Evolutionary conservation across 2,329 filamentous ascomycete genomes (phyloP).

Genomic region (Aphanocladium album): DNA sequence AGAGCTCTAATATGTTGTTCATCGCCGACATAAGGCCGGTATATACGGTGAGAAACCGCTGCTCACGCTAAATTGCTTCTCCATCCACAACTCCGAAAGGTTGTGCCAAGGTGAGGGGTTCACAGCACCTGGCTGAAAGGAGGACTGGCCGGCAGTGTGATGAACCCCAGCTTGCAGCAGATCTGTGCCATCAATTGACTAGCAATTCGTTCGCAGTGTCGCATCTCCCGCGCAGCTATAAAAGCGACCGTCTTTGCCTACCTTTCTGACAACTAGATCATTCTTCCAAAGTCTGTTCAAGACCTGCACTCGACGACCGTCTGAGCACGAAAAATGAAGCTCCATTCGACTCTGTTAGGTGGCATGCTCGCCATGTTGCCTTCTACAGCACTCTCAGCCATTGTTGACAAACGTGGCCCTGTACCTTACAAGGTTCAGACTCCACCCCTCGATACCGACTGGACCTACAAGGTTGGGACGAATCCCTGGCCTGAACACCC

Average conservation of each 20-base stretch:
- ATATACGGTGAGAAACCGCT: constrained; percentile 5
- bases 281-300: background rate
- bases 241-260: background rate
- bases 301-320: background rate
- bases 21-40: constrained; percentile 12
- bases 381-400: background rate
- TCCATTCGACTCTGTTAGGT: background rate
- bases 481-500: constrained; percentile 53
- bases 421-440: constrained; percentile 28
- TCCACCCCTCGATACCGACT: constrained; percentile 41
- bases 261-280: background rate
- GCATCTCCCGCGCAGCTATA: background rate
- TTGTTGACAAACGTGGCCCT: constrained; percentile 6
- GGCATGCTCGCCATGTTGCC: background rate
- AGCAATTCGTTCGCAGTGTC: background rate
- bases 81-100: background rate
- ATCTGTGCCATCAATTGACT: background rate
- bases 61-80: background rate
- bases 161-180: background rate
- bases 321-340: background rate
- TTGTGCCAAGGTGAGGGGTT: constrained; percentile 9
- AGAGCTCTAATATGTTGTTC: background rate
- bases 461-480: constrained; percentile 45
- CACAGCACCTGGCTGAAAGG: background rate
- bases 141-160: background rate